Percentiles rank a stretch among this genome's conserved stretches.
phyloP scores from a whole-genome alignment of 2,329 filamentous ascomycete genomes.

The Colletotrichum neosansevieriae region DNA sequence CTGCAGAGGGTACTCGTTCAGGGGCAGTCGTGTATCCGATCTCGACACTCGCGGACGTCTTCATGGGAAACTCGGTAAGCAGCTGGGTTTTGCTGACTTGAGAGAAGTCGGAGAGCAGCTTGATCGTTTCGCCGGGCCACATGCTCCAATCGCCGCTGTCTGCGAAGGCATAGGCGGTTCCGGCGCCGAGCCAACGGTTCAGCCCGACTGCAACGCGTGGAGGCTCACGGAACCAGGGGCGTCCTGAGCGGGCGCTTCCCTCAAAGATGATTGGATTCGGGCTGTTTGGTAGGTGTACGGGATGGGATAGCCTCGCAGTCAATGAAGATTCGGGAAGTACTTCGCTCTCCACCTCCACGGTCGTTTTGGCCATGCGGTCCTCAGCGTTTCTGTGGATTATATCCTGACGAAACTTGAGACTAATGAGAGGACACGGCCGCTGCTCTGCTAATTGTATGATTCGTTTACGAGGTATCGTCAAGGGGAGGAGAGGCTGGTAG shows the following conservation, averaged over 20 bases:
- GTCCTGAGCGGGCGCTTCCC: conserved; percentile 46
- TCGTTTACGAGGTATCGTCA: conserved; percentile 51
- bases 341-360: conserved; percentile 52
- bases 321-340: conserved; percentile 53
- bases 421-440: conserved; percentile 53
- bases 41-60: conserved; percentile 54
- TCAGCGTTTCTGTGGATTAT: conserved; percentile 44
- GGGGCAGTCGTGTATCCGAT: conserved; percentile 53
- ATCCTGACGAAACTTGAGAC: conserved; percentile 55
- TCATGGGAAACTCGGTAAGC: conserved; percentile 46
- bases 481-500: conserved; percentile 54
- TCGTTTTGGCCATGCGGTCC: conserved; percentile 42
- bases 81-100: conserved; percentile 47
- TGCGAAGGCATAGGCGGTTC: conserved; percentile 52
- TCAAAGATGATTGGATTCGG: conserved; percentile 53
- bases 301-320: conserved; percentile 52
- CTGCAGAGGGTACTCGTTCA: conserved; percentile 48
- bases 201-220: conserved; percentile 50
- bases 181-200: conserved; percentile 49
- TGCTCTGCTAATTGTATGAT: conserved; percentile 53
- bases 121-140: conserved; percentile 46
- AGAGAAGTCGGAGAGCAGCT: conserved; percentile 50
- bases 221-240: conserved; percentile 40
- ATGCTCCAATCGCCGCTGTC: conserved; percentile 58
- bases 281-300: conserved; percentile 46